Evolutionary conservation across 352 stramenopile genomes (phyloP).

Genomic region (Blastocystis sp.): DNA sequence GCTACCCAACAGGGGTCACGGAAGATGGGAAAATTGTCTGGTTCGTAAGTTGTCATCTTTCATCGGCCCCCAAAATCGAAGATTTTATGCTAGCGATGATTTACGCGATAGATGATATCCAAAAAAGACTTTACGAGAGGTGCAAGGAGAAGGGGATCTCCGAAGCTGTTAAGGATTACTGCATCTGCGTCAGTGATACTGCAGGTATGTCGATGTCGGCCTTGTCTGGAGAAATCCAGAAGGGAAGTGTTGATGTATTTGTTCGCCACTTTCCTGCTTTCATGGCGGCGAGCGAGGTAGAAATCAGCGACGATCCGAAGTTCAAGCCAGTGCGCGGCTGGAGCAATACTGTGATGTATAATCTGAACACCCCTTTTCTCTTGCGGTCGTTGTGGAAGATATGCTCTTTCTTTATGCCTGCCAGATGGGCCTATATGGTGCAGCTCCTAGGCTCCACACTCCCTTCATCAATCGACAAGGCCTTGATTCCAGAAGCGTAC

Average conservation of each 20-base stretch:
- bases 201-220: not conserved
- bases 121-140: constrained; percentile 23
- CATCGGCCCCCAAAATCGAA: not conserved
- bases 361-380: constrained; percentile 47
- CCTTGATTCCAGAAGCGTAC: not conserved
- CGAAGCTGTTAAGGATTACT: constrained; percentile 51
- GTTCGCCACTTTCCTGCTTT: constrained; percentile 39
- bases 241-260: constrained; percentile 21
- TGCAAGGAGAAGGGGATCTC: not conserved
- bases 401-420: constrained; percentile 28
- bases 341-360: not conserved
- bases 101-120: constrained; percentile 52
- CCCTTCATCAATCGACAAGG: not conserved
- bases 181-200: constrained; percentile 18
- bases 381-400: constrained; percentile 35
- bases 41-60: not conserved
- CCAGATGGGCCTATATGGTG: constrained; percentile 34
- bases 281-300: constrained; percentile 23
- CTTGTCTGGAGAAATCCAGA: constrained; percentile 8
- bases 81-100: constrained; percentile 48
- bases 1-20: constrained; percentile 29
- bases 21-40: constrained; percentile 38
- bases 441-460: constrained; percentile 11
- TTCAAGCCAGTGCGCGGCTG: not conserved
- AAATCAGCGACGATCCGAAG: not conserved